Conservation (phyloP, 805 yeast genomes). For the Candida berthetii region DNA sequence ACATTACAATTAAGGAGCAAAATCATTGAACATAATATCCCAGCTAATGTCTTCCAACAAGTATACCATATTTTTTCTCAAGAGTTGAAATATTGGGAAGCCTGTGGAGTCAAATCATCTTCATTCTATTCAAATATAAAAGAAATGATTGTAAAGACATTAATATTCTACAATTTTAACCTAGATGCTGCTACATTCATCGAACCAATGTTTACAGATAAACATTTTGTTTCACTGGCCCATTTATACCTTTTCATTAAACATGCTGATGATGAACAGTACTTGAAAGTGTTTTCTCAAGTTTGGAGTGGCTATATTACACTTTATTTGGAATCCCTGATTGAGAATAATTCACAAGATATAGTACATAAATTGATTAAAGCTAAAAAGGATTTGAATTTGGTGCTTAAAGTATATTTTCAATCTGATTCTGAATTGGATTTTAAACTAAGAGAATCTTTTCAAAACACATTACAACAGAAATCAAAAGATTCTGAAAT, state of each 20-base stretch:
- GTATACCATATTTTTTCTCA: constrained; percentile 2
- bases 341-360: constrained; percentile 4
- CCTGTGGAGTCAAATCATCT: neutral
- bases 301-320: constrained; percentile 11
- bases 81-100: constrained; percentile 12
- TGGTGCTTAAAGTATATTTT: constrained; percentile 5
- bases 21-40: neutral
- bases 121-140: constrained; percentile 1
- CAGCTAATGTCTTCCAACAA: neutral
- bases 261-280: constrained; percentile 1
- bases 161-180: constrained; percentile 7
- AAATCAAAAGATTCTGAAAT: constrained; percentile 2
- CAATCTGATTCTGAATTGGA: constrained; percentile 8
- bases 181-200: constrained; percentile 3
- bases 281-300: neutral
- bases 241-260: constrained; percentile 9
- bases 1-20: neutral
- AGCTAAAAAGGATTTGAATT: constrained; percentile 10
- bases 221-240: constrained; percentile 4
- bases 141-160: neutral
- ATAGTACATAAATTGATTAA: constrained; percentile 8
- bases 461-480: constrained; percentile 8
- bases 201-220: constrained; percentile 7
- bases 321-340: constrained; percentile 4
- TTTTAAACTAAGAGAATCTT: constrained; percentile 14